Conservation (phyloP, 352 stramenopile species). For the Phytophthora syringae region DNA sequence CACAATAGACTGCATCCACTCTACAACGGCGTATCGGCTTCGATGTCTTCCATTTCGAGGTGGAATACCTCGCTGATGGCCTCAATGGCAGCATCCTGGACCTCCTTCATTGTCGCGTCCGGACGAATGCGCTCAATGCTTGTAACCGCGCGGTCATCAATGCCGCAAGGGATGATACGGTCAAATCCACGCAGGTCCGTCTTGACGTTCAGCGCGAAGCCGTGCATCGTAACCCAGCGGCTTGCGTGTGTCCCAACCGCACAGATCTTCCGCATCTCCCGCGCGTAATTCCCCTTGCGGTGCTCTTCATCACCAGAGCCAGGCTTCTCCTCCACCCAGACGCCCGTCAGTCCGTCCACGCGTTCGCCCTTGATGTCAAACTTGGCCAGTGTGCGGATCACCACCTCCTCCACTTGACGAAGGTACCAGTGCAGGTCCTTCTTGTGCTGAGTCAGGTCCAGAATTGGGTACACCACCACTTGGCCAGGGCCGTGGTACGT, state of each 20-base stretch:
- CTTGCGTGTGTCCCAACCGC: constrained; percentile 96
- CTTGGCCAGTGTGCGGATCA: constrained; percentile 92
- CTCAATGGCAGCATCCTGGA: constrained; percentile 72
- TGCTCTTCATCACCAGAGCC: constrained; percentile 17
- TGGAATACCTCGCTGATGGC: constrained; percentile 76
- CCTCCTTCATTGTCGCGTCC: constrained; percentile 55
- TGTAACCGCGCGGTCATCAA: constrained; percentile 91
- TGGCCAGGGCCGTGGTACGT: constrained; percentile 99
- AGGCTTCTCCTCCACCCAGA: constrained; percentile 92
- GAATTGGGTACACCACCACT: constrained; percentile 97
- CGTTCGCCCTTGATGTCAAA: constrained; percentile 91
- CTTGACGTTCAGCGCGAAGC: constrained; percentile 97
- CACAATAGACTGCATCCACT: constrained; percentile 20
- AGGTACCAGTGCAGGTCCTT: constrained; percentile 99
- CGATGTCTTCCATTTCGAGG: constrained; percentile 61
- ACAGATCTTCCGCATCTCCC: constrained; percentile 94
- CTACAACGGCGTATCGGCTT: constrained; percentile 46
- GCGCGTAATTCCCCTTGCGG: constrained; percentile 40
- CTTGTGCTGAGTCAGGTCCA: constrained; percentile 95
- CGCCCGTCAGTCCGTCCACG: constrained; percentile 93
- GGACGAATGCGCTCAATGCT: constrained; percentile 71
- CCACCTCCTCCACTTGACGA: constrained; percentile 94
- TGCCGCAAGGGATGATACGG: constrained; percentile 97
- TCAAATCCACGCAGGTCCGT: constrained; percentile 95
- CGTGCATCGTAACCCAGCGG: constrained; percentile 98